These are phyloP conservation scores for Lodderomyces orthopsilosis DNA, from an alignment of 1,139 yeast genomes.

Conservation along the genomic window DNA sequence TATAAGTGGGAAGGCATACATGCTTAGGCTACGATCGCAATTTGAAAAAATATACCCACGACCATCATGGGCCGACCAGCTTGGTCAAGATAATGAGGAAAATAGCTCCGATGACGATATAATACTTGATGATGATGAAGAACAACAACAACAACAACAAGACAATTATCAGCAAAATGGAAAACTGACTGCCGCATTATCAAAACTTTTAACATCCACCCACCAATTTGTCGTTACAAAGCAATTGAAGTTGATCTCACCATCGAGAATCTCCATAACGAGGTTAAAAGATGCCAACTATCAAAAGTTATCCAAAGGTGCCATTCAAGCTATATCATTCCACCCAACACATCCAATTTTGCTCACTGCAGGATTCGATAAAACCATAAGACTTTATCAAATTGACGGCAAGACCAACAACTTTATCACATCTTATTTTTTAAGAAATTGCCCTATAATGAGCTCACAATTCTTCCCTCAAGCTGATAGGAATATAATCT, in stretches of 20 bases:
- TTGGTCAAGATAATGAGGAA: conserved; percentile 24
- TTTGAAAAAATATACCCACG: conserved; percentile 84
- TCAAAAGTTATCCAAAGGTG: conserved; percentile 65
- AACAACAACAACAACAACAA: conserved; percentile 31
- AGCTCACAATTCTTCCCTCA: conserved; percentile 61
- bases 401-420: conserved; percentile 87
- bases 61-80: conserved; percentile 77
- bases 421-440: conserved; percentile 75
- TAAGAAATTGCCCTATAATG: conserved; percentile 77
- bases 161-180: conserved; percentile 20
- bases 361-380: conserved; percentile 89
- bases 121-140: conserved; percentile 27
- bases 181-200: conserved; percentile 9
- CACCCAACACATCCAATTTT: conserved; percentile 84
- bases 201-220: conserved; percentile 57
- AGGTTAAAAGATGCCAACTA: conserved; percentile 86
- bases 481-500: conserved; percentile 44
- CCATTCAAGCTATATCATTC: conserved; percentile 78
- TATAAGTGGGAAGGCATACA: conserved; percentile 66
- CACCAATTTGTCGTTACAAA: conserved; percentile 53
- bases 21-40: conserved; percentile 72
- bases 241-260: conserved; percentile 60
- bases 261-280: conserved; percentile 67
- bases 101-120: conserved; percentile 21
- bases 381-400: conserved; percentile 81